phyloP scores from a whole-genome alignment of 164 flowering plant species.

The Brasenia schreberi region DNA sequence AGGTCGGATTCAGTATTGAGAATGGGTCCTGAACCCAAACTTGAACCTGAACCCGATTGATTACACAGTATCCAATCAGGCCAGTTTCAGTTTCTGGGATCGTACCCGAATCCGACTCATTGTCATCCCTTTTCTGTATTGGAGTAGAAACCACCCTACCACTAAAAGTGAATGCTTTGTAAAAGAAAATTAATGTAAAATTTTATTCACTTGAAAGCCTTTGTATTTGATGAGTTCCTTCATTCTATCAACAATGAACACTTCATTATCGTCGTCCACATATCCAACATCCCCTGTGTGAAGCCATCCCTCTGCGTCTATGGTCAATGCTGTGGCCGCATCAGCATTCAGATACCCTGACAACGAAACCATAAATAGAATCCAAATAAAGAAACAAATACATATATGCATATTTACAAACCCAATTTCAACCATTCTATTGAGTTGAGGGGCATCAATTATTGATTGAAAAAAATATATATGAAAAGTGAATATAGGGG shows the following conservation, averaged over 20 bases:
- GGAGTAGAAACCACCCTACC: neutral
- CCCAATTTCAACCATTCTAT: too few relatives aligned
- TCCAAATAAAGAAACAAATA: neutral
- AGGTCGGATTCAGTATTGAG: too few relatives aligned
- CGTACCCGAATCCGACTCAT: neutral
- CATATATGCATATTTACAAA: too few relatives aligned
- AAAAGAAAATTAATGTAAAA: neutral
- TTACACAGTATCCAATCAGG: too few relatives aligned
- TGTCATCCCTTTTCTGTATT: neutral
- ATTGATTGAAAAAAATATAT: too few relatives aligned
- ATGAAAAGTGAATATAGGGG: too few relatives aligned
- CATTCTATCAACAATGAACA: conserved; percentile 69
- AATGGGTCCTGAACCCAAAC: too few relatives aligned
- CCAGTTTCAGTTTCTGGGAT: neutral
- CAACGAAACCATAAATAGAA: neutral
- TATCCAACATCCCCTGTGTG: conserved; percentile 86
- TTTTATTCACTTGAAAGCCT: conserved; percentile 54
- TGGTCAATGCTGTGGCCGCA: conserved; percentile 46
- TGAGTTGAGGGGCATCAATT: too few relatives aligned
- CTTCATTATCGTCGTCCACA: conserved; percentile 67
- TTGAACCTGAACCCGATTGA: too few relatives aligned
- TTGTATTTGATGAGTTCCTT: conserved; percentile 82
- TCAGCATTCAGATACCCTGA: conserved; percentile 57
- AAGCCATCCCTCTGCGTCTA: conserved; percentile 74
- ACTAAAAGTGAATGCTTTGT: neutral